A percentile compares a stretch with the other conserved stretches of the same genome.
Evolutionary conservation across 2,329 filamentous ascomycete species (phyloP).

Genomic region (Exophiala spinifera): DNA sequence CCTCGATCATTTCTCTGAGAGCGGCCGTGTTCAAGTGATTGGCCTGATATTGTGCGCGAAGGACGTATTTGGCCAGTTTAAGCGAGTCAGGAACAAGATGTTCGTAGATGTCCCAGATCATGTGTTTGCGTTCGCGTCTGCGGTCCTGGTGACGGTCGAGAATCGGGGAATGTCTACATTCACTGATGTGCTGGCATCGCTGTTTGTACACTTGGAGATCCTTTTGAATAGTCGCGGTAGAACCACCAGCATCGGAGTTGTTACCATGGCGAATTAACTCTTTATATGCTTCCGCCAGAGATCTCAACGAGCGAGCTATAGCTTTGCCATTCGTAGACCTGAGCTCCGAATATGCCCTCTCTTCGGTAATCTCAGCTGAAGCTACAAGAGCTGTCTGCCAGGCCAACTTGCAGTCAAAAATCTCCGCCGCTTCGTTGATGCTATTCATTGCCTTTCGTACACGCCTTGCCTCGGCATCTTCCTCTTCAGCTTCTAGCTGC

Average conservation of each 20-base stretch:
- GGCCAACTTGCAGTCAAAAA: constrained; percentile 25
- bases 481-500: constrained; percentile 12
- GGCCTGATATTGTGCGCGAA: constrained; percentile 14
- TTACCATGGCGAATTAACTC: not conserved
- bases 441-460: constrained; percentile 14
- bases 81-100: constrained; percentile 21
- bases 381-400: constrained; percentile 28
- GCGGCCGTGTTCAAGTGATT: constrained; percentile 5
- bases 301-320: constrained; percentile 8
- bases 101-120: constrained; percentile 23
- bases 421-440: constrained; percentile 26
- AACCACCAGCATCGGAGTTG: not conserved
- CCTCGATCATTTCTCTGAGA: constrained; percentile 8
- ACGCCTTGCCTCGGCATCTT: constrained; percentile 8
- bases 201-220: not conserved
- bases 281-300: constrained; percentile 7
- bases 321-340: constrained; percentile 13
- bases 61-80: constrained; percentile 12
- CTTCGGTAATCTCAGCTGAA: constrained; percentile 10
- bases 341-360: not conserved
- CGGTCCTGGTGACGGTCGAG: constrained; percentile 1
- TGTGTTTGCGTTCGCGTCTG: not conserved
- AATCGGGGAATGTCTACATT: not conserved
- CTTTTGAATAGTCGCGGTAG: not conserved
- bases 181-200: constrained; percentile 9